Evolutionary conservation across 441 rosid genomes (phyloP).

Genomic region (Corymbia calophylla): DNA sequence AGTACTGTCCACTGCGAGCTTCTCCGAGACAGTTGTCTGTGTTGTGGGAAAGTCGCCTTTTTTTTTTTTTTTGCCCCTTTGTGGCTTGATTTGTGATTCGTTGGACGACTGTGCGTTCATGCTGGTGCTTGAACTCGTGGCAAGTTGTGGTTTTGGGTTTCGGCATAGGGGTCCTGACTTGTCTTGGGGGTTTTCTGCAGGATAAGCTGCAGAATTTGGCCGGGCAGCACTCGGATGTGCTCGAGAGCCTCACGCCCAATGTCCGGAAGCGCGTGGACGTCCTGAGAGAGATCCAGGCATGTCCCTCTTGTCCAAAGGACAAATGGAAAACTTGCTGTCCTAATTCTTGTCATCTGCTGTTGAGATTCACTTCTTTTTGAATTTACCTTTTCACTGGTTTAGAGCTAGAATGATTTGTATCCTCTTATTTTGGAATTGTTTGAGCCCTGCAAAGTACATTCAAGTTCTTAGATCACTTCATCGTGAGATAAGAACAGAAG

Average conservation of each 20-base stretch:
- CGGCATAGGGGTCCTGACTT: background rate
- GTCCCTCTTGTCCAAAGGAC: background rate
- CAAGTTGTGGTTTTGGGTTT: background rate
- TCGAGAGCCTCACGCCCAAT: conserved; percentile 43
- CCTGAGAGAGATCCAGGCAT: conserved; percentile 82
- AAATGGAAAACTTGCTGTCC: background rate
- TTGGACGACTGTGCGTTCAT: background rate
- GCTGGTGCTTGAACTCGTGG: background rate
- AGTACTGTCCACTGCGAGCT: background rate
- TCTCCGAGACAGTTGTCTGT: background rate
- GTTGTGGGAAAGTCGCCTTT: background rate
- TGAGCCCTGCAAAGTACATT: background rate
- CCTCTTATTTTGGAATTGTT: background rate
- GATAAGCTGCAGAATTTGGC: conserved; percentile 73
- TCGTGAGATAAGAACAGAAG: background rate
- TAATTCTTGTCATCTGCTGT: background rate
- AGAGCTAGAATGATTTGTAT: too few species aligned
- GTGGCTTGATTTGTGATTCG: background rate
- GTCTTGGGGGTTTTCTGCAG: conserved; percentile 24
- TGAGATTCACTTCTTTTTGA: background rate
- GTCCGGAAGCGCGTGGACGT: conserved; percentile 78
- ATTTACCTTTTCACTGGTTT: background rate
- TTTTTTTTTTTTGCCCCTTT: background rate
- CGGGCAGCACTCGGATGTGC: conserved; percentile 56
- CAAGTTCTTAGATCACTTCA: background rate